These are phyloP conservation scores for Mollisia scopiformis DNA, from an alignment of 2,329 filamentous ascomycete genomes.

Conservation along the genomic window DNA sequence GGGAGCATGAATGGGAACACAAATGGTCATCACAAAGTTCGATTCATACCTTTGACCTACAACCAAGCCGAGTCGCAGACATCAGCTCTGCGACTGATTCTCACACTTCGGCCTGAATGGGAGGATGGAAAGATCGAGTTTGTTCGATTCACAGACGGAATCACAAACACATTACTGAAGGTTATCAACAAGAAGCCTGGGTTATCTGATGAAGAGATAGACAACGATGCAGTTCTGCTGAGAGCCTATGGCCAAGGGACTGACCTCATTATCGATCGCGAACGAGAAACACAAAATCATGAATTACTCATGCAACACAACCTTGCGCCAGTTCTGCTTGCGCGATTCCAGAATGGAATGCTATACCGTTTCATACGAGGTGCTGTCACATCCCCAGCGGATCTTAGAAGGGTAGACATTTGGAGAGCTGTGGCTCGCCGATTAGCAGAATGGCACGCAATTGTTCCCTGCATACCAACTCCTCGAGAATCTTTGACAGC, in stretches of 20 bases:
- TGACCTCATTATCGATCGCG: conserved; percentile 92
- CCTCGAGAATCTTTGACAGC: conserved; percentile 27
- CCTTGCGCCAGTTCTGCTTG: conserved; percentile 85
- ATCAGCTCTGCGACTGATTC: conserved; percentile 79
- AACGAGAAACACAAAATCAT: conserved; percentile 80
- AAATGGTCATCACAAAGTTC: no score
- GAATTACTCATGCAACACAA: conserved; percentile 82
- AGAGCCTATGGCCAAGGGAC: conserved; percentile 94
- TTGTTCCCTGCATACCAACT: conserved; percentile 58
- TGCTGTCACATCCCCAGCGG: conserved; percentile 75
- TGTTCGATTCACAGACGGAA: conserved; percentile 92
- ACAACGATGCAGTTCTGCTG: conserved; percentile 84
- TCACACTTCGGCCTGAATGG: conserved; percentile 85
- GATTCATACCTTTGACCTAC: conserved; percentile 76
- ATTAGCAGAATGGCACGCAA: conserved; percentile 92
- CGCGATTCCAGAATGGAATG: conserved; percentile 94
- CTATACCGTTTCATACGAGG: conserved; percentile 91
- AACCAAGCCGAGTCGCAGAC: conserved; percentile 74
- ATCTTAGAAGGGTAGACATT: conserved; percentile 75
- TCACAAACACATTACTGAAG: conserved; percentile 91
- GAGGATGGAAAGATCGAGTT: conserved; percentile 79
- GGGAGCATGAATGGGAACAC: conserved; percentile 19
- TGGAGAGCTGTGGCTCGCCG: conserved; percentile 83
- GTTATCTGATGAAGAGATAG: conserved; percentile 74
- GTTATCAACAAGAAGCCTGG: conserved; percentile 72